A percentile compares a stretch with the other conserved stretches of the same genome.
phyloP scores from a whole-genome alignment of 768 basidiomycete species.

The Roridomyces roridus region DNA sequence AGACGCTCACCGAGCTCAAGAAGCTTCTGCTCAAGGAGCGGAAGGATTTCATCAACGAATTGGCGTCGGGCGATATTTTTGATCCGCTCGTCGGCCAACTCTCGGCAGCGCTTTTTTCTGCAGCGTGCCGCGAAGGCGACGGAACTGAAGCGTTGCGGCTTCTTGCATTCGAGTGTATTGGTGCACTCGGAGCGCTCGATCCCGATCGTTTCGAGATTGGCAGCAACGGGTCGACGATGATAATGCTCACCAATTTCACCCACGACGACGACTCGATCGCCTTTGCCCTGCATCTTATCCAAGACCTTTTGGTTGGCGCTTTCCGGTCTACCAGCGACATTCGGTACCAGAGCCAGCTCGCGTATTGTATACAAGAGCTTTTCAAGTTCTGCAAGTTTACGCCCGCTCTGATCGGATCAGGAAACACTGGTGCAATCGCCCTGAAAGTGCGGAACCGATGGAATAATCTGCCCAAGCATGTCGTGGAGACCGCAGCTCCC shows the following conservation, averaged over 20 bases:
- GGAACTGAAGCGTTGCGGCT: constrained; percentile 68
- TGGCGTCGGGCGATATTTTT: constrained; percentile 88
- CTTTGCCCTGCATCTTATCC: constrained; percentile 88
- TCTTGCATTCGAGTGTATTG: constrained; percentile 88
- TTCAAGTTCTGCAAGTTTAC: constrained; percentile 88
- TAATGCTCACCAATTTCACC: constrained; percentile 80
- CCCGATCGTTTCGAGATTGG: constrained; percentile 87
- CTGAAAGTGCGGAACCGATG: constrained; percentile 77
- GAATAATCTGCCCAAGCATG: constrained; percentile 80
- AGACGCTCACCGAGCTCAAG: constrained; percentile 80
- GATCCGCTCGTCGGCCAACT: constrained; percentile 76
- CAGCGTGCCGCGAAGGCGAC: constrained; percentile 82
- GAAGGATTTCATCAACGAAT: constrained; percentile 56
- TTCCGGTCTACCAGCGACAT: constrained; percentile 96
- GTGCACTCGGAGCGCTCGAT: constrained; percentile 91
- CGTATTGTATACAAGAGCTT: constrained; percentile 92
- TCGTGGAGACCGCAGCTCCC: constrained; percentile 86
- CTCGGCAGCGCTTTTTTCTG: constrained; percentile 67
- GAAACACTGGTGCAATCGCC: constrained; percentile 55
- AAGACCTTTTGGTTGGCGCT: constrained; percentile 84
- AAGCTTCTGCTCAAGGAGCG: constrained; percentile 60
- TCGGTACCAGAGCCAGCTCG: constrained; percentile 86
- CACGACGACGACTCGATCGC: constrained; percentile 76
- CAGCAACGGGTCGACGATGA: constrained; percentile 62
- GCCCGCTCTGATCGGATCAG: constrained; percentile 67